Conservation (phyloP, 2,329 filamentous ascomycete genomes). For the Juglanconis sp. region DNA sequence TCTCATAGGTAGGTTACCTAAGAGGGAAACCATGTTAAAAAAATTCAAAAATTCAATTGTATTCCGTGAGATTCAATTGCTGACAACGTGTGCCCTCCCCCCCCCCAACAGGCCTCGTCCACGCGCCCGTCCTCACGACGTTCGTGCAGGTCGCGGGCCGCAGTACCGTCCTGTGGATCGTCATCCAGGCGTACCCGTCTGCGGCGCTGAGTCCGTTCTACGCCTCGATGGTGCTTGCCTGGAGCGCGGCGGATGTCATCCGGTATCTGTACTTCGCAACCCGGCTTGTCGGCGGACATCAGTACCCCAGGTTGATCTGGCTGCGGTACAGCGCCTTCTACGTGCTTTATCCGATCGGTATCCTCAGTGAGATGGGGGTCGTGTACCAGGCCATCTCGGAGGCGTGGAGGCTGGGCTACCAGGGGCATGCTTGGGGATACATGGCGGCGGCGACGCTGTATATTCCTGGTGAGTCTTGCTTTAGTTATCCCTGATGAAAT, state of each 20-base stretch:
- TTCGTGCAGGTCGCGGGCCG: constrained; percentile 15
- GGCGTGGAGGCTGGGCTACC: background rate
- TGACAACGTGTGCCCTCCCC: background rate
- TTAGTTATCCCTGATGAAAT: background rate
- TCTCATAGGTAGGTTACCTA: background rate
- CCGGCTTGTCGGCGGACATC: constrained; percentile 15
- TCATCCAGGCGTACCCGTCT: constrained; percentile 13
- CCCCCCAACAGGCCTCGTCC: constrained; percentile 17
- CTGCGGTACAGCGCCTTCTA: constrained; percentile 18
- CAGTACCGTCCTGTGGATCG: constrained; percentile 15
- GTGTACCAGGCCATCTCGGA: constrained; percentile 6
- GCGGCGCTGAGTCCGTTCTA: constrained; percentile 4
- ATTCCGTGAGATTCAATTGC: background rate
- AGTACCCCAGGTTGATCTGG: constrained; percentile 14
- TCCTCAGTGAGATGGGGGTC: constrained; percentile 11
- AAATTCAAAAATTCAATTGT: no score
- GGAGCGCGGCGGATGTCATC: constrained; percentile 12
- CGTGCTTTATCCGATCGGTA: constrained; percentile 14
- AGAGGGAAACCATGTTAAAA: no score
- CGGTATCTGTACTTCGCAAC: constrained; percentile 16
- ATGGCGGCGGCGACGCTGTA: constrained; percentile 11
- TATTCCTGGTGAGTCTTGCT: constrained; percentile 10
- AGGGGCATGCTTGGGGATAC: constrained; percentile 8
- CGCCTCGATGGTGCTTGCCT: constrained; percentile 9
- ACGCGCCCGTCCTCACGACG: constrained; percentile 13